Conservation (phyloP, 2,329 filamentous ascomycete species). For the Rhinocladiella similis region DNA sequence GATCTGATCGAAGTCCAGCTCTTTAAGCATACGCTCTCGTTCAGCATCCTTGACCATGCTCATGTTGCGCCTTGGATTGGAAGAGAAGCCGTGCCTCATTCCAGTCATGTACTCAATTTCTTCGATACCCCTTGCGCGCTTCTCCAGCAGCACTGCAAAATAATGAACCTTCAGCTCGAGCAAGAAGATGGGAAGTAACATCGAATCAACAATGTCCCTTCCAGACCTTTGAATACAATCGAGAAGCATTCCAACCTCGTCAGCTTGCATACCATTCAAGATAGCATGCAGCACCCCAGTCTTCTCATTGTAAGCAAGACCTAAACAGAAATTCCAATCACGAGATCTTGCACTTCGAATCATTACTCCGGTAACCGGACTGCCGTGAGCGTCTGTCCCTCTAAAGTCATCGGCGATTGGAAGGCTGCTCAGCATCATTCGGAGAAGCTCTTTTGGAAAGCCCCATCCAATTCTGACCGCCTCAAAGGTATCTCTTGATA, state of each 20-base stretch:
- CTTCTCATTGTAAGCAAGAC: constrained; percentile 7
- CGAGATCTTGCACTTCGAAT: constrained; percentile 16
- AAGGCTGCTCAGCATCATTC: constrained; percentile 21
- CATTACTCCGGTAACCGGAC: constrained; percentile 12
- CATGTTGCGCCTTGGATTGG: not conserved
- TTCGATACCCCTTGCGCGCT: constrained; percentile 15
- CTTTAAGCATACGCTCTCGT: constrained; percentile 7
- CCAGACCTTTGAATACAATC: constrained; percentile 9
- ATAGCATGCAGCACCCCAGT: constrained; percentile 2
- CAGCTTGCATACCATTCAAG: constrained; percentile 15
- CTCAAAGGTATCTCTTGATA: constrained; percentile 14
- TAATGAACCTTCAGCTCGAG: constrained; percentile 19
- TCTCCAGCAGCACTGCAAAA: constrained; percentile 19
- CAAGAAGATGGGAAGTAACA: constrained; percentile 16
- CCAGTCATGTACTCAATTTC: constrained; percentile 17
- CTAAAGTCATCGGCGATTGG: constrained; percentile 10
- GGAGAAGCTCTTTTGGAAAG: constrained; percentile 15
- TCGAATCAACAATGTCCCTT: constrained; percentile 3
- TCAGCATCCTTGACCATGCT: constrained; percentile 1
- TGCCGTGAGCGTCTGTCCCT: not conserved
- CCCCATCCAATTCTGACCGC: constrained; percentile 10
- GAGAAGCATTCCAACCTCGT: constrained; percentile 9
- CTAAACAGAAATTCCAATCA: constrained; percentile 22
- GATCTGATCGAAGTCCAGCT: constrained; percentile 17
- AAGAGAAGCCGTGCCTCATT: constrained; percentile 19